phyloP scores from a whole-genome alignment of 345 rosid genomes.

The Corchorus capsularis region DNA sequence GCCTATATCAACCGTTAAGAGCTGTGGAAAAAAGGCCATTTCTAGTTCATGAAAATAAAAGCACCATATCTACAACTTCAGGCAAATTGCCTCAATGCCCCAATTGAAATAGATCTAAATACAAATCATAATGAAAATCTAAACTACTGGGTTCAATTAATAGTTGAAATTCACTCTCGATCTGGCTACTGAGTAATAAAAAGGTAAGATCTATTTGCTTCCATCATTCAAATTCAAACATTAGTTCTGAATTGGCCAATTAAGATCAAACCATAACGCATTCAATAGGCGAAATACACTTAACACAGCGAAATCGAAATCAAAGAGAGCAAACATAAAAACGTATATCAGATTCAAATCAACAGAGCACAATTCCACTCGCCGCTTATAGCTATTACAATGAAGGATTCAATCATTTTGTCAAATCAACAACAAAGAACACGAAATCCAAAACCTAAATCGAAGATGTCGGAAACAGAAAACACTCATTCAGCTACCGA shows the following conservation, averaged over 20 bases:
- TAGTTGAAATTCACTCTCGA: neutral
- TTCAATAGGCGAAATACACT: neutral
- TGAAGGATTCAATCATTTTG: neutral
- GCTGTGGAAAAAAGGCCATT: neutral
- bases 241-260: neutral
- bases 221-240: neutral
- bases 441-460: neutral
- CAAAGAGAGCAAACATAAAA: neutral
- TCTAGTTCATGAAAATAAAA: neutral
- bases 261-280: slow-evolving; percentile 2
- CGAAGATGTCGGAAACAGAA: neutral
- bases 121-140: neutral
- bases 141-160: neutral
- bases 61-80: neutral
- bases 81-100: neutral
- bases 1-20: neutral
- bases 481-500: too few relatives aligned
- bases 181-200: neutral
- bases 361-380: neutral
- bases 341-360: slow-evolving; percentile 12
- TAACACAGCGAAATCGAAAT: neutral
- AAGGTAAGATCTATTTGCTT: neutral
- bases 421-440: slow-evolving; percentile 6
- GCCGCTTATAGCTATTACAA: neutral
- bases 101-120: neutral